Base-by-base conservation (phyloP, 2,329 filamentous ascomycete species). In the Delphinella strobiligena region DNA sequence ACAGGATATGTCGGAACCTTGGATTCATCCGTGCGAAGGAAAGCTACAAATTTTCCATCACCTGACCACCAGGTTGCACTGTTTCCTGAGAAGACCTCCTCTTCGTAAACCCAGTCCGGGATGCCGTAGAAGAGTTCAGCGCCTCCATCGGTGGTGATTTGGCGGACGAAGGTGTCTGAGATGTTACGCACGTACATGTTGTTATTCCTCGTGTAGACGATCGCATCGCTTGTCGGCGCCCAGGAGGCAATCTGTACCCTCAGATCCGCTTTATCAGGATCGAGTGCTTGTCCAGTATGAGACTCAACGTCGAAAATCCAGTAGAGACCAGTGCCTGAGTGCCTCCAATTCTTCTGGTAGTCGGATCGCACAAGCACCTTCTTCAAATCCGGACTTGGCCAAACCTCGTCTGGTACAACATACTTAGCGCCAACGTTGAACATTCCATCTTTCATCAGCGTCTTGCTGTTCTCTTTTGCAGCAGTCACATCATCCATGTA, bases 61-160 rank as follows among this genome's bases (percentile, higher is more conserved):
- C 80, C 73, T 24, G 86, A 89, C 88, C 88, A 98, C 91, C 93
- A 98, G 1, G 88, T 93, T 4, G 84, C 89, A 45, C 75, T 85
- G 50, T 84, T 82, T 1, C 75, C 80, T 11, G 67, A 61, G 46
- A 96, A 84, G 3, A 93, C 85, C 58, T 93, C 86, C 51, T 82
- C 78, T 55, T 93, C 85, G 53, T 93, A 94, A 0, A 96, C 91
- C 91, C 91, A 98, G 59, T 98, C 93, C 0, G 91, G 91, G 15
- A 95, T 77, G 14, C 91, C 91, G 52, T 98, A 95, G 61, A 98
- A 98, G 44, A 91, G 76, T 50, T 96, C 78, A 0, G 78, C 68
- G 0, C 89, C 85, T 10, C 93, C 91, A 55, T 98, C 89, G 39
- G 69, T 76, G 1, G 91, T 96, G 50, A 98, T 81, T 45, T 81